Conservation (phyloP, 73 alveolate species). For the Tetrahymena elliotti region DNA sequence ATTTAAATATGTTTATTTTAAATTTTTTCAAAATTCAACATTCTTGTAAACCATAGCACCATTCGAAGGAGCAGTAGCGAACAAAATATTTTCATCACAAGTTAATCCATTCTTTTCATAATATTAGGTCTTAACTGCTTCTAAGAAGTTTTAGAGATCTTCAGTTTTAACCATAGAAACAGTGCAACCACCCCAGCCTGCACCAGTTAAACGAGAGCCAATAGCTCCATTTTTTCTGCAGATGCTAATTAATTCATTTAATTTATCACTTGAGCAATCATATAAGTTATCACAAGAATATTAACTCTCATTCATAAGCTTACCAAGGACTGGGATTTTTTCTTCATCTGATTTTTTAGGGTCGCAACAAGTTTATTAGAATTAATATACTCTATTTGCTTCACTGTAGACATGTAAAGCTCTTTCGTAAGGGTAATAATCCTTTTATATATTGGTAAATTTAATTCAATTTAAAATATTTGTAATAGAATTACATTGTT, state of each 20-base stretch:
- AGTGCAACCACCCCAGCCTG: slow-evolving; percentile 97
- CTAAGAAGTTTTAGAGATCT: slow-evolving; percentile 26
- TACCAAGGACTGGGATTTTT: slow-evolving; percentile 61
- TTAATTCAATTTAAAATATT: neutral
- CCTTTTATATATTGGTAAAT: neutral
- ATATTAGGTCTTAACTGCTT: slow-evolving; percentile 45
- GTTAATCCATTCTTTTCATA: slow-evolving; percentile 35
- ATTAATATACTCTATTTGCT: slow-evolving; percentile 66
- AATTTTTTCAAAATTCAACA: neutral
- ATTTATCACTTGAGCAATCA: slow-evolving; percentile 76
- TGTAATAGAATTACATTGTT: neutral
- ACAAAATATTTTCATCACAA: neutral
- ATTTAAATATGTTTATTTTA: neutral
- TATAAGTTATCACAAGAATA: slow-evolving; percentile 62
- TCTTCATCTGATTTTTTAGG: slow-evolving; percentile 30
- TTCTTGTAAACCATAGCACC: neutral
- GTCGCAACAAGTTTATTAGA: slow-evolving; percentile 47
- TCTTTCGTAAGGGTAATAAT: slow-evolving; percentile 58
- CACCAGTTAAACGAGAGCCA: slow-evolving; percentile 88
- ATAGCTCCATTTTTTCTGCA: slow-evolving; percentile 79
- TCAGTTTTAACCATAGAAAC: slow-evolving; percentile 62
- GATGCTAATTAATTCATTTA: slow-evolving; percentile 59
- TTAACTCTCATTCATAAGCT: slow-evolving; percentile 72
- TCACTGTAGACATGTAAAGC: slow-evolving; percentile 67
- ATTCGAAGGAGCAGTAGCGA: neutral